Conservation (phyloP, 768 basidiomycete genomes). For the Imleria badia region DNA sequence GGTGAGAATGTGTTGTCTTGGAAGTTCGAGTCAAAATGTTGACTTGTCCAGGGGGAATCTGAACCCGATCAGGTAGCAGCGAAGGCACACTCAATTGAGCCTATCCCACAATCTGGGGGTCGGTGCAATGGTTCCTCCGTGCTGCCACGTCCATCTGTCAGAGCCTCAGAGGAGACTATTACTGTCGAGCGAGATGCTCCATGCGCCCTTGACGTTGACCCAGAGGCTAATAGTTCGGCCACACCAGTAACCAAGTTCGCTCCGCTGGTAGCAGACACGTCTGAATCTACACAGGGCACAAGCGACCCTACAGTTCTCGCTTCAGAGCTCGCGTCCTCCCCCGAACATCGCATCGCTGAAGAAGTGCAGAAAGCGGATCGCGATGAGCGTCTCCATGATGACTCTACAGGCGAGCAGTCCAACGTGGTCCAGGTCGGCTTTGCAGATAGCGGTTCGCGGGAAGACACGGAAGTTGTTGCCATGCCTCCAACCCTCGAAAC, state of each 20-base stretch:
- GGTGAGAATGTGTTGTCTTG: constrained; percentile 13
- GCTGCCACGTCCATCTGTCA: neutral
- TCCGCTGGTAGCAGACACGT: constrained; percentile 3
- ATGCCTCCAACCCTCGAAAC: neutral
- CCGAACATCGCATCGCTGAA: neutral
- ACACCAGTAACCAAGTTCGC: neutral
- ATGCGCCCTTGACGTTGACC: neutral
- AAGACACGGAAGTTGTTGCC: constrained; percentile 3
- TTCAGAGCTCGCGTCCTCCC: neutral
- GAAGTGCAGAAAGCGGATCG: neutral
- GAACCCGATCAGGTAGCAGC: neutral
- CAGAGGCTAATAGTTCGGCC: neutral
- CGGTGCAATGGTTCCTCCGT: neutral
- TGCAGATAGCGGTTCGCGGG: constrained; percentile 1
- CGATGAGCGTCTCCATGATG: neutral
- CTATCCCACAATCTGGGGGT: constrained; percentile 9
- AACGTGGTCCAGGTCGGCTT: constrained; percentile 2
- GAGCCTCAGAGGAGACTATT: constrained; percentile 7
- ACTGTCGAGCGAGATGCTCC: constrained; percentile 3
- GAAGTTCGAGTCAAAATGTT: neutral
- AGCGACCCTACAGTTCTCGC: neutral
- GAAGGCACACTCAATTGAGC: constrained; percentile 19
- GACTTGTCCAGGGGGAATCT: constrained; percentile 7
- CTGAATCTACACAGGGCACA: neutral
- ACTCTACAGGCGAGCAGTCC: neutral